Evolutionary conservation across 306 rosid genomes (phyloP).

Genomic region (Ormosia semicastrata): DNA sequence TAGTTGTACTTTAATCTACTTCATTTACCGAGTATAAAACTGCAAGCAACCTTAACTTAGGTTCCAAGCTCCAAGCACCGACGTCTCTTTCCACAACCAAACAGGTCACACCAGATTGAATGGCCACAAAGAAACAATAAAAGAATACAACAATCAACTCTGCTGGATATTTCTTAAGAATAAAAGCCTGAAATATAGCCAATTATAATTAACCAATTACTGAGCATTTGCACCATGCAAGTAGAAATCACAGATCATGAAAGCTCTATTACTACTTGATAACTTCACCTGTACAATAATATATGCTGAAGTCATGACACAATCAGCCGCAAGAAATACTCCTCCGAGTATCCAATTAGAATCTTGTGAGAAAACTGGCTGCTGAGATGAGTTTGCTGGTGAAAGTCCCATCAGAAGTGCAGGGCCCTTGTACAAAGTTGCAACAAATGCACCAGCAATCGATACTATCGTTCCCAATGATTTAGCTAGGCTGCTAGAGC

Average conservation of each 20-base stretch:
- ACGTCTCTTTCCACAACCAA: constrained; percentile 62
- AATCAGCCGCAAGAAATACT: constrained; percentile 48
- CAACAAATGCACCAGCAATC: constrained; percentile 73
- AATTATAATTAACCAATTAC: neutral
- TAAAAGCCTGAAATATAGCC: constrained; percentile 55
- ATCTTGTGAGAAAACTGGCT: constrained; percentile 41
- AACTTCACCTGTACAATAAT: constrained; percentile 58
- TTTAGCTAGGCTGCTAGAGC: constrained; percentile 60
- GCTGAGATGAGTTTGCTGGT: constrained; percentile 28
- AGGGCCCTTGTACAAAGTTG: constrained; percentile 80
- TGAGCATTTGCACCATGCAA: constrained; percentile 1
- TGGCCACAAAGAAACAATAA: constrained; percentile 67
- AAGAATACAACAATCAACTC: constrained; percentile 65
- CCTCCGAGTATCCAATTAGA: constrained; percentile 75
- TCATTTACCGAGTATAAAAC: constrained; percentile 72
- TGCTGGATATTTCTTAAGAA: constrained; percentile 70
- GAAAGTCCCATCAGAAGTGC: constrained; percentile 47
- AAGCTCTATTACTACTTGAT: neutral
- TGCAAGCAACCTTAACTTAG: constrained; percentile 48
- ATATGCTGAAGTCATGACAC: constrained; percentile 55
- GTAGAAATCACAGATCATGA: neutral
- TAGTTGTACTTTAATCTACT: neutral
- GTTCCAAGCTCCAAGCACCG: constrained; percentile 71
- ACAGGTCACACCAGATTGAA: constrained; percentile 61
- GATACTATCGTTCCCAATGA: constrained; percentile 68